A percentile compares a stretch with the other conserved stretches of the same genome.
Conservation (phyloP, 2,329 filamentous ascomycete species). For the Fusarium sublunatum region DNA sequence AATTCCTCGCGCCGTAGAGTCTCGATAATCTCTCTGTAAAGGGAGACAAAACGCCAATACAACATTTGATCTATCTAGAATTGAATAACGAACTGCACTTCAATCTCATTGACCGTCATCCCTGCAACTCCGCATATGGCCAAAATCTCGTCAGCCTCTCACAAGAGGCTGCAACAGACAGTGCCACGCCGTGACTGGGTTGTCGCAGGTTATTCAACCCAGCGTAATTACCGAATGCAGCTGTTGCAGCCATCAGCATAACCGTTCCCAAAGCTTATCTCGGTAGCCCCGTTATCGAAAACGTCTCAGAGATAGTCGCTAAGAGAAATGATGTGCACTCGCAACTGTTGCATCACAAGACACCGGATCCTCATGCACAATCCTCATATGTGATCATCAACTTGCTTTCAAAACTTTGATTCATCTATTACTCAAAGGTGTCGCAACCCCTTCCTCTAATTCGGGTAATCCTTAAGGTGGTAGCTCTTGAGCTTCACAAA, state of each 20-base stretch:
- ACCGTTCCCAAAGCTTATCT: constrained; percentile 1
- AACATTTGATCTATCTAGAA: neutral
- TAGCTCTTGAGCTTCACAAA: constrained; percentile 97
- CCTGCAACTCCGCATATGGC: neutral
- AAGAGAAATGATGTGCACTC: constrained; percentile 32
- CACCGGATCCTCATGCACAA: neutral
- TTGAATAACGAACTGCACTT: neutral
- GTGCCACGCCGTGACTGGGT: constrained; percentile 21
- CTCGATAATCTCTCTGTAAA: neutral
- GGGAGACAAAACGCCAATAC: no score
- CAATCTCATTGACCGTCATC: neutral
- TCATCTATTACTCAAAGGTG: neutral
- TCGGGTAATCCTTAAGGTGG: constrained; percentile 85
- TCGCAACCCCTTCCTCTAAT: constrained; percentile 53
- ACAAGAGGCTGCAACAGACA: neutral
- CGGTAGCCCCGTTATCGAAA: constrained; percentile 27
- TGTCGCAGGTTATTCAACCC: constrained; percentile 31
- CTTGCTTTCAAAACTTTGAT: neutral
- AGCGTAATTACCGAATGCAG: constrained; percentile 31
- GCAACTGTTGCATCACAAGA: neutral
- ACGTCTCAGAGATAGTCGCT: constrained; percentile 37
- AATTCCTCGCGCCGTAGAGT: constrained; percentile 16
- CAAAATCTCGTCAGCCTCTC: constrained; percentile 1
- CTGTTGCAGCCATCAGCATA: neutral
- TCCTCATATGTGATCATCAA: neutral